Evolutionary conservation across 495 filamentous ascomycete genomes (phyloP), one percentile per base, ranked within the genome.

Genomic region (Xylaria palmicola): DNA sequence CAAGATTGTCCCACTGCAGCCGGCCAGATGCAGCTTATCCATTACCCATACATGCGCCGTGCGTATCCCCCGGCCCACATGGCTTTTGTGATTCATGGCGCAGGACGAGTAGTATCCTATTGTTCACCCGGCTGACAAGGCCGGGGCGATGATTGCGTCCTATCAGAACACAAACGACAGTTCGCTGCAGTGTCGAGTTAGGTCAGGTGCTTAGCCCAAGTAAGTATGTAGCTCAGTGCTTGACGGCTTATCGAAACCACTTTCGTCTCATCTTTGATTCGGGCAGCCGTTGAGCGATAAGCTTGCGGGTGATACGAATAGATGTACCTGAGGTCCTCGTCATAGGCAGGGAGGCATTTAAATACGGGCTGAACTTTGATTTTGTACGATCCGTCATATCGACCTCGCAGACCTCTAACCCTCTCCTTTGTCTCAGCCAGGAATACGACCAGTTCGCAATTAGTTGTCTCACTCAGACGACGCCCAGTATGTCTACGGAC

Each of bases 401-500:
- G 37, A 37, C 32, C n/a, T 55, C 51, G n/a, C n/a, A 55, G 20
- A 43, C 39, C 15, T 1, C 34, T 56, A 19, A 9, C 12, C 29
- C 12, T 5, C 13, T 45, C 17, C 20, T 4, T 55, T 12, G 24
- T 40, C 24, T 29, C 27, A n/a, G 6, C 24, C 51, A n/a, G 20
- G 22, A 19, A 55, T 36, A 26, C n/a, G 48, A 51, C 13, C 29
- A 36, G 9, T 8, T 15, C 22, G 4, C 50, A 24, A 53, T 39
- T 39, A n/a, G 27, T 32, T 51, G 41, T 39, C 29, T 51, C 17
- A 19, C 56, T 53, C 8, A 19, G 43, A 37, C 1, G 20, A 36
- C 40, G 17, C 48, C 40, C 52, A 71, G 44, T 3, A 71, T 71
- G 68, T 34, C 68, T 55, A 48, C 51, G 8, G 52, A 60, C 40